Evolutionary conservation across 2,329 filamentous ascomycete genomes (phyloP).

Genomic region (Trichoderma harzianum): DNA sequence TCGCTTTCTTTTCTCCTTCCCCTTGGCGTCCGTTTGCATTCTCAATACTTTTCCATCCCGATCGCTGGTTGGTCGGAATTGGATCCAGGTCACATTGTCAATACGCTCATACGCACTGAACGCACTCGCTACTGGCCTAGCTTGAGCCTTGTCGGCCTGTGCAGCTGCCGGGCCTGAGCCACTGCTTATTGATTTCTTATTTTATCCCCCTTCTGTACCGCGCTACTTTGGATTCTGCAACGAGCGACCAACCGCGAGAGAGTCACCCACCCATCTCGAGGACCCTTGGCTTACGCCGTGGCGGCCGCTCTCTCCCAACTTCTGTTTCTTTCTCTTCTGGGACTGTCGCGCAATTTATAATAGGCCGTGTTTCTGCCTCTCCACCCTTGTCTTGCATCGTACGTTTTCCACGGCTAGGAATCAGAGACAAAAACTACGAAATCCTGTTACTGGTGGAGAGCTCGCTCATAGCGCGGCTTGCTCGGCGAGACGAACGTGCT

Average conservation of each 20-base stretch:
- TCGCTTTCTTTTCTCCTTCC: neutral
- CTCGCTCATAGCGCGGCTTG: conserved; percentile 4
- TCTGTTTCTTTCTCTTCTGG: neutral
- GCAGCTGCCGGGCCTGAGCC: neutral
- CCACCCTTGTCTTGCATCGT: neutral
- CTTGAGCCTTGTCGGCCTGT: neutral
- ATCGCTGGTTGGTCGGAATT: neutral
- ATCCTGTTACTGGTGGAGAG: neutral
- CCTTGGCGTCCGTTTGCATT: neutral
- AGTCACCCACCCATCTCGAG: neutral
- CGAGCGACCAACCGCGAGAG: neutral
- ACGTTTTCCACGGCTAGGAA: neutral
- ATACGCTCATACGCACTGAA: no score
- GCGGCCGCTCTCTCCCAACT: neutral
- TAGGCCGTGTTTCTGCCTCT: neutral
- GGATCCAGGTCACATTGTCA: no score
- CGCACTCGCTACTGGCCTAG: neutral
- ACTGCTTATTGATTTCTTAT: conserved; percentile 5
- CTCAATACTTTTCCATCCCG: neutral
- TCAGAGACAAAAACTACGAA: neutral
- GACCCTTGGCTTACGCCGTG: neutral
- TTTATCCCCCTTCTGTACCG: neutral
- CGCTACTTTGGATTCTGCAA: neutral
- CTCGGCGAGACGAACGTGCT: conserved; percentile 10
- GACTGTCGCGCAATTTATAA: neutral